Conservation (phyloP, 106 monocot genomes). For the Ottelia alismoides region DNA sequence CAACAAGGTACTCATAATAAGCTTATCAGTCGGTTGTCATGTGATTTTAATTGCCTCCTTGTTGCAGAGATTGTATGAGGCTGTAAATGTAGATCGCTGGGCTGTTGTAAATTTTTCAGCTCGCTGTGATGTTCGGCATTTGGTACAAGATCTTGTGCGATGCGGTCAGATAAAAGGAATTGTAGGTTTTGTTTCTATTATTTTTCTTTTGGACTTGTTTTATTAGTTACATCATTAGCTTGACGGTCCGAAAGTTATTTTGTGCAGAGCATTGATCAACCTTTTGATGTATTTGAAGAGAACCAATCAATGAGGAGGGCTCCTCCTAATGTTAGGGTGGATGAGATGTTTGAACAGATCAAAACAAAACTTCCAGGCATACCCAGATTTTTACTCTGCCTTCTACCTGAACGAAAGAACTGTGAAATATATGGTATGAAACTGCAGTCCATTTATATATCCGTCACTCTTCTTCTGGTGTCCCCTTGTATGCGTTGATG, state of each 20-base stretch:
- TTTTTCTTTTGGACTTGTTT: background rate
- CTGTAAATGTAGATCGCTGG: slow-evolving; percentile 32
- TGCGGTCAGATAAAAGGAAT: slow-evolving; percentile 54
- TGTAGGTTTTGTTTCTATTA: background rate
- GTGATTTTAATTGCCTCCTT: background rate
- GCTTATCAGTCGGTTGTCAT: background rate
- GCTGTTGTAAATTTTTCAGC: slow-evolving; percentile 81
- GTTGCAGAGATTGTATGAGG: slow-evolving; percentile 38
- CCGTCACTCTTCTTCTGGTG: background rate
- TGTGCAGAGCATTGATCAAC: slow-evolving; percentile 36
- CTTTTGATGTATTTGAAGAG: slow-evolving; percentile 60
- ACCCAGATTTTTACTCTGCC: slow-evolving; percentile 55
- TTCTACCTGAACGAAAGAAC: slow-evolving; percentile 66
- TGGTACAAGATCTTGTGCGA: slow-evolving; percentile 38
- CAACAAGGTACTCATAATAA: slow-evolving; percentile 40
- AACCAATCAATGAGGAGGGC: slow-evolving; percentile 25
- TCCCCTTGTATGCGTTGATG: background rate
- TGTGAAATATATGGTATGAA: slow-evolving; percentile 61
- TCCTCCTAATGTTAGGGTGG: slow-evolving; percentile 38
- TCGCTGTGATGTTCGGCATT: slow-evolving; percentile 34
- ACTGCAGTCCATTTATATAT: no score
- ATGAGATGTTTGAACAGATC: slow-evolving; percentile 51
- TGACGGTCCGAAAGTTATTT: background rate
- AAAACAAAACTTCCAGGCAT: slow-evolving; percentile 42
- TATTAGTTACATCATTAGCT: no score